Conservation (phyloP, 495 filamentous ascomycete species). For the Darksidea phi region DNA sequence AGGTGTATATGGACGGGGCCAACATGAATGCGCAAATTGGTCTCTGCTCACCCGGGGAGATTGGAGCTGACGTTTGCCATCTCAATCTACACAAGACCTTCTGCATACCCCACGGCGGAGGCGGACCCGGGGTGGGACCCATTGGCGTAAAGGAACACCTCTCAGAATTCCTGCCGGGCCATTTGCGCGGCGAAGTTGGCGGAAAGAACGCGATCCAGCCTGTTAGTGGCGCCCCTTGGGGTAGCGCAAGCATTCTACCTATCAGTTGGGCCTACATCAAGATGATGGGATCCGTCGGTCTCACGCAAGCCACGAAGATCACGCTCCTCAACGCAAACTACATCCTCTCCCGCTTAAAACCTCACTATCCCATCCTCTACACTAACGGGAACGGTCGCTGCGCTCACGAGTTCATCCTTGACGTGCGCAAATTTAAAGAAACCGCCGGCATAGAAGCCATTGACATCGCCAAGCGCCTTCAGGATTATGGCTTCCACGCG, state of each 20-base stretch:
- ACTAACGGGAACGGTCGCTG: conserved; percentile 85
- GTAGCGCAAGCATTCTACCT: conserved; percentile 88
- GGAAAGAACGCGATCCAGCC: conserved; percentile 64
- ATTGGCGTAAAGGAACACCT: conserved; percentile 90
- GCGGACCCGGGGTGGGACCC: conserved; percentile 91
- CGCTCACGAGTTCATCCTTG: conserved; percentile 98
- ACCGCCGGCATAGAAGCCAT: conserved; percentile 86
- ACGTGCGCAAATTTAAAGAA: conserved; percentile 81
- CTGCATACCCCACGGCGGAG: conserved; percentile 97
- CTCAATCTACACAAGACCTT: conserved; percentile 99
- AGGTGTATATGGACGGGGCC: conserved; percentile 99
- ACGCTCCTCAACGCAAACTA: conserved; percentile 97
- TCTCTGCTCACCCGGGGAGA: conserved; percentile 93
- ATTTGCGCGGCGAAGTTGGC: conserved; percentile 63
- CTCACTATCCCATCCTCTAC: conserved; percentile 88
- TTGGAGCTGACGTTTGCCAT: conserved; percentile 97
- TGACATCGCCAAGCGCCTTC: conserved; percentile 94
- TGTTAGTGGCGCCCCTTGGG: conserved; percentile 84
- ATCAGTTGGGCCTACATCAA: conserved; percentile 98
- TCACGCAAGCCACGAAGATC: conserved; percentile 94
- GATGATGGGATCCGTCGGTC: conserved; percentile 88
- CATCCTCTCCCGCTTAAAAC: conserved; percentile 85
- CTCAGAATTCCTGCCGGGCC: conserved; percentile 73
- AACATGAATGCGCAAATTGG: conserved; percentile 99
- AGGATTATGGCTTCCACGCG: conserved; percentile 98